Evolutionary conservation across 352 stramenopile species (phyloP).

Genomic region (Pythium aphanidermatum): DNA sequence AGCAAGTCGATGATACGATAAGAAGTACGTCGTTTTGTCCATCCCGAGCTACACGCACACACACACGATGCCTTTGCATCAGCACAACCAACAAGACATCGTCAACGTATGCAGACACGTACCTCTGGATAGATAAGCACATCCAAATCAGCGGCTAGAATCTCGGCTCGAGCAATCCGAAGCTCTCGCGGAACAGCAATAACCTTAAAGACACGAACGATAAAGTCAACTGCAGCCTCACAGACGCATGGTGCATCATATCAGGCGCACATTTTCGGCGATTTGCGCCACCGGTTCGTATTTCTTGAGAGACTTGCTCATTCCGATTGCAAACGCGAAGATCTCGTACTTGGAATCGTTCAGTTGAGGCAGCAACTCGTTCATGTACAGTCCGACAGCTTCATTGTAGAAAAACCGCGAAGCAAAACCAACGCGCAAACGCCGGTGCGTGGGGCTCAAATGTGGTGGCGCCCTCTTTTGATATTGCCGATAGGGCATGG

Average conservation of each 20-base stretch:
- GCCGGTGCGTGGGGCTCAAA: neutral
- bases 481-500: slow-evolving; percentile 25
- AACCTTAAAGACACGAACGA: slow-evolving; percentile 24
- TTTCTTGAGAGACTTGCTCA: slow-evolving; percentile 47
- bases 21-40: slow-evolving; percentile 74
- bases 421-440: slow-evolving; percentile 51
- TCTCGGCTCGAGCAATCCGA: slow-evolving; percentile 33
- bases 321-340: slow-evolving; percentile 56
- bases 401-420: slow-evolving; percentile 53
- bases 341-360: slow-evolving; percentile 59
- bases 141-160: slow-evolving; percentile 45
- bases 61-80: neutral
- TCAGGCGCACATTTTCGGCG: slow-evolving; percentile 35
- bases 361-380: slow-evolving; percentile 51
- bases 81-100: neutral
- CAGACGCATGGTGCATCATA: neutral
- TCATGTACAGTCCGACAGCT: slow-evolving; percentile 49
- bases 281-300: slow-evolving; percentile 41
- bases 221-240: neutral
- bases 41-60: slow-evolving; percentile 45
- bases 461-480: neutral
- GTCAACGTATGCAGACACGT: neutral
- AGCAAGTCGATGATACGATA: slow-evolving; percentile 60
- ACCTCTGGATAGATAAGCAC: slow-evolving; percentile 73
- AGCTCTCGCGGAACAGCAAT: slow-evolving; percentile 48